Conservation (phyloP, 2,329 filamentous ascomycete species). For the Ophiostoma ips region DNA sequence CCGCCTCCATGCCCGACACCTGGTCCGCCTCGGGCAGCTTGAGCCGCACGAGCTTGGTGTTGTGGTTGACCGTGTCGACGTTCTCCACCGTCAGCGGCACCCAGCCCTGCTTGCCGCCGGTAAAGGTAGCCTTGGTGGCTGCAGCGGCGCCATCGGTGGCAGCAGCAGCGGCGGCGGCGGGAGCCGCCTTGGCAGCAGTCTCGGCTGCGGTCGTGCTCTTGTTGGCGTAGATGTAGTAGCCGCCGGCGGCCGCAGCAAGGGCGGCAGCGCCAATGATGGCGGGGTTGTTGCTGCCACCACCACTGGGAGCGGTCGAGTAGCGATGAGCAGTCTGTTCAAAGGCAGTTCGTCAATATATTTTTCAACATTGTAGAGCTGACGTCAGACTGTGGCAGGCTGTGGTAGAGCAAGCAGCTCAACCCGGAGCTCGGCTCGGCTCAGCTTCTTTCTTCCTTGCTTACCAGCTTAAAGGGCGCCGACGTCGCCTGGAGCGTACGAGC, state of each 20-base stretch:
- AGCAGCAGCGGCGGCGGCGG: constrained; percentile 21
- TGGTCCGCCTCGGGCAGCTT: constrained; percentile 70
- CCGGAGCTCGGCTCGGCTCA: too few species aligned
- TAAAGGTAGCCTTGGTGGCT: constrained; percentile 42
- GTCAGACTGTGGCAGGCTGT: not conserved
- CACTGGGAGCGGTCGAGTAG: constrained; percentile 51
- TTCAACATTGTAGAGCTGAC: too few species aligned
- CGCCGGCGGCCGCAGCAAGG: constrained; percentile 38
- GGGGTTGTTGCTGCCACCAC: constrained; percentile 32
- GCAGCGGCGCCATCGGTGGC: constrained; percentile 21
- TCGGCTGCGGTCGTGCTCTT: constrained; percentile 40
- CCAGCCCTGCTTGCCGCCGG: constrained; percentile 82
- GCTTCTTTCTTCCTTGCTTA: too few species aligned
- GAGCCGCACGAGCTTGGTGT: constrained; percentile 88
- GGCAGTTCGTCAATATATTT: constrained; percentile 23
- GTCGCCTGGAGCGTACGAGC: constrained; percentile 50
- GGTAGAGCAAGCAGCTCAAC: not conserved
- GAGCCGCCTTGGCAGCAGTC: constrained; percentile 27
- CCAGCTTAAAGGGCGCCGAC: constrained; percentile 47
- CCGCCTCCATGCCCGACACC: constrained; percentile 67
- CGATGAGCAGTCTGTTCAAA: constrained; percentile 35
- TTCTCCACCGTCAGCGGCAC: constrained; percentile 66
- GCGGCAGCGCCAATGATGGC: constrained; percentile 48
- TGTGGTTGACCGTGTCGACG: constrained; percentile 74
- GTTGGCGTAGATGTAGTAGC: constrained; percentile 40